Base-by-base conservation (phyloP, 1,139 yeast species). In the Blastobotrys illinoisensis region DNA sequence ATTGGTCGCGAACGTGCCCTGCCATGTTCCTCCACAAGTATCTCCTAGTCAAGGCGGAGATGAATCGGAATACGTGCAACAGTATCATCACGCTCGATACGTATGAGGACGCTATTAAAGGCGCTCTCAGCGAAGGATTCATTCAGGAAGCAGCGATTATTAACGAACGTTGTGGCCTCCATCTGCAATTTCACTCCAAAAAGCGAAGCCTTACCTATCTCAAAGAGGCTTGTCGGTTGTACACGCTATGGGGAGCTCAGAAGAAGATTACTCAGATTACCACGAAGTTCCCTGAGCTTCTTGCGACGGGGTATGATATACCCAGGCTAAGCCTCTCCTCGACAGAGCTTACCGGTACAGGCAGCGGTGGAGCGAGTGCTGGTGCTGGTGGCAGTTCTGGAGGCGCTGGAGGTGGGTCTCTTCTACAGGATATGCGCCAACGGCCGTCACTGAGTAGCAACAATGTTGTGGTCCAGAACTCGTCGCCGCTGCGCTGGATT, bases 71-170 rank as follows among this genome's bases (percentile, higher is more conserved):
- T 1, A 53, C 58, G 1, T 49, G 58, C 9, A 66, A 76, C 6
- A 71, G 73, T 20, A 65, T 80, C 44, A 73, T 69, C 21, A 68
- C 74, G 2, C 64, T 80, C 14, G 83, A 80, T 56, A 60, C 69
- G 14, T 80, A 76, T 63, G 81, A 79, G 56, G 77, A 72, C 44
- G 78, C 83, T 0, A 71, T 79, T 19, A 77, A 74, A 20, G 54
- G 58, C 3, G 78, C 81, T 1, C 64, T 67, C 14, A 61, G 62
- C 14, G 59, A 65, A 40, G 71, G 71, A 2, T 64, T 70, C 28
- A 66, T 71, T 62, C 69, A 72, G 44, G 82, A 78, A 53, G 73
- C 73, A 4, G 82, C 79, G 0, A 64, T 76, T 60, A 73, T 73
- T 4, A 70, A 74, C 56, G 75, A 76, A 50, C 67, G 76, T 19